Evolutionary conservation across 306 rosid genomes (phyloP).

Genomic region (Prunus campanulata): DNA sequence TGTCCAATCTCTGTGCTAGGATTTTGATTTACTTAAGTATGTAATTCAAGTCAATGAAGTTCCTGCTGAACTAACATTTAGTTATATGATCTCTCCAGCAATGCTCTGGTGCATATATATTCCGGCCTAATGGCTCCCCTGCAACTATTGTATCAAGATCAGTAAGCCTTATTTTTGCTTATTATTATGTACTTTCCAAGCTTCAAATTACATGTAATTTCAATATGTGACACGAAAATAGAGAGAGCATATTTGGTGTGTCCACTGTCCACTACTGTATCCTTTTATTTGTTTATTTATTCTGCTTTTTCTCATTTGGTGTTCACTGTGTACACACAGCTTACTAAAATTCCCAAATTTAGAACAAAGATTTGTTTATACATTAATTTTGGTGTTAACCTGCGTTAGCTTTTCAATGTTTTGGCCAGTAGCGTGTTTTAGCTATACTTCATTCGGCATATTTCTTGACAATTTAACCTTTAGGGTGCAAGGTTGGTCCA

Average conservation of each 20-base stretch:
- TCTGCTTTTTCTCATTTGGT: too few species aligned
- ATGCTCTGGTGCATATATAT: constrained; percentile 87
- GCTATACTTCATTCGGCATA: too few species aligned
- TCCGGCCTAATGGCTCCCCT: constrained; percentile 65
- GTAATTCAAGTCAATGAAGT: background rate
- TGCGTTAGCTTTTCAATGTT: background rate
- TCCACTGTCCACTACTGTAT: background rate
- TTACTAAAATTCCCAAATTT: constrained; percentile 2
- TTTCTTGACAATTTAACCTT: too few species aligned
- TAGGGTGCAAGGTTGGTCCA: too few species aligned
- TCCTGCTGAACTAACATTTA: constrained; percentile 5
- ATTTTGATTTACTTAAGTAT: background rate
- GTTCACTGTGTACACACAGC: background rate
- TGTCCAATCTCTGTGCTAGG: constrained; percentile 21
- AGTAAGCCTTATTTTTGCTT: constrained; percentile 41
- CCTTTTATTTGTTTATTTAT: too few species aligned
- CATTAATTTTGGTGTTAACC: background rate
- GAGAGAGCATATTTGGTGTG: background rate
- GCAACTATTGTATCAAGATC: constrained; percentile 74
- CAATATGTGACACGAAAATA: background rate
- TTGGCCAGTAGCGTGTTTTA: too few species aligned
- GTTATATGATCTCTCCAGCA: constrained; percentile 23
- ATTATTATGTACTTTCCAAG: background rate
- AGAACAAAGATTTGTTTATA: background rate
- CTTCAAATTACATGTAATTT: background rate